Base-by-base conservation (phyloP, 352 stramenopile genomes). In the Phytopythium delawarense region DNA sequence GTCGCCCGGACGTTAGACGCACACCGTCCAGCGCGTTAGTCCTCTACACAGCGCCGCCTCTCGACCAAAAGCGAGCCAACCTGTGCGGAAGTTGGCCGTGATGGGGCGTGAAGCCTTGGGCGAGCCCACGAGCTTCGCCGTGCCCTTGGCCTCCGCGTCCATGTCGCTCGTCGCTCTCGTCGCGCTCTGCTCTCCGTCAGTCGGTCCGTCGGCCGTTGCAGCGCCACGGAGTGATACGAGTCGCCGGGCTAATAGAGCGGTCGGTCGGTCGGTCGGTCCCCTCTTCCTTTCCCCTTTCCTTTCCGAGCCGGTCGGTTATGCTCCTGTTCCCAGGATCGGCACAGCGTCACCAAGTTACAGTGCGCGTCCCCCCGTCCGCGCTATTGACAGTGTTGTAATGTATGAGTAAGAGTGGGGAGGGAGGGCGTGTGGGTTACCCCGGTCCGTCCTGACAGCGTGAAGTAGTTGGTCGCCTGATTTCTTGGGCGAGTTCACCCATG, bases 31-130 rank as follows among this genome's bases (percentile, higher is more conserved):
- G 35, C 35, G 35, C 35, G 35, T 40, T 15, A 40, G 35, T 40
- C 35, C 9, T 15, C 9, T 30, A 15, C 37, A 21, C 11, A 15
- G 28, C 4, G 16, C 42, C 23, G 23, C 4, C 49, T 51, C 9
- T 0, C 25, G 6, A 13, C 16, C 18, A 52, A 62, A 37, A 7
- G 23, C 23, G 35, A 15, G 25, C 4, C 70, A 37, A 84, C 75
- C 75, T 23, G 78, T 88, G 61, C 81, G 81, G 61, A 87, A 92
- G 68, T 92, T 89, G 64, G 77, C 71, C 2, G 75, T 82, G 67
- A 82, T 78, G 39, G 76, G 67, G 61, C 71, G 75, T 59, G 69
- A 78, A 51, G 70, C 62, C 67, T 81, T 86, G 70, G 71, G 73
- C 50, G 75, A 81, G 50, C 65, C 55, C 61, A 83, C 52, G 58